Conservation (phyloP, 306 rosid species). For the Prunus mira region DNA sequence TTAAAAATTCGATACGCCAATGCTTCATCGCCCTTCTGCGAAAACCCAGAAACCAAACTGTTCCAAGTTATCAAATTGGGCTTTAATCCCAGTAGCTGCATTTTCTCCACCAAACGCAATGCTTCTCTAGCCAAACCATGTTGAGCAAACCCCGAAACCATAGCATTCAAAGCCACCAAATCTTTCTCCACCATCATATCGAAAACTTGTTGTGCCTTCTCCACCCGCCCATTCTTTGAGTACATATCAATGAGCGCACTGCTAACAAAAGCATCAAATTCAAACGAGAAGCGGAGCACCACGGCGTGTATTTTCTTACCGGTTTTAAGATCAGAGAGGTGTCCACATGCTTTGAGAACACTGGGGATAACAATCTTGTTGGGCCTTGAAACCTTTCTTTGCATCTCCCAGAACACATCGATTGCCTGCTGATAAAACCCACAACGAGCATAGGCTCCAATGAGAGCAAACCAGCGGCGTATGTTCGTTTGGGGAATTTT, state of each 20-base stretch:
- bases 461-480: constrained; percentile 65
- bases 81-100: constrained; percentile 39
- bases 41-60: constrained; percentile 66
- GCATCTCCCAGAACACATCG: constrained; percentile 52
- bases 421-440: constrained; percentile 56
- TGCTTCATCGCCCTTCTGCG: constrained; percentile 55
- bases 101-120: constrained; percentile 47
- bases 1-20: constrained; percentile 52
- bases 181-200: constrained; percentile 63
- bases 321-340: constrained; percentile 33
- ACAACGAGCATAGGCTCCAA: constrained; percentile 58
- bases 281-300: constrained; percentile 51
- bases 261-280: constrained; percentile 54
- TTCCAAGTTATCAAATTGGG: constrained; percentile 86
- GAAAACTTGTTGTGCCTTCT: constrained; percentile 52
- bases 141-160: constrained; percentile 71
- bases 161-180: constrained; percentile 73
- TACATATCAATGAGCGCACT: constrained; percentile 76
- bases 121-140: constrained; percentile 57
- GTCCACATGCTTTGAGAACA: constrained; percentile 83
- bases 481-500: constrained; percentile 60
- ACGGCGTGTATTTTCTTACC: constrained; percentile 62
- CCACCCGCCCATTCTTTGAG: constrained; percentile 50
- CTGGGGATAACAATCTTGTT: constrained; percentile 63
- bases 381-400: constrained; percentile 30